Base-by-base conservation (phyloP, 2,329 filamentous ascomycete species). In the Paracoccidioides lutzii region DNA sequence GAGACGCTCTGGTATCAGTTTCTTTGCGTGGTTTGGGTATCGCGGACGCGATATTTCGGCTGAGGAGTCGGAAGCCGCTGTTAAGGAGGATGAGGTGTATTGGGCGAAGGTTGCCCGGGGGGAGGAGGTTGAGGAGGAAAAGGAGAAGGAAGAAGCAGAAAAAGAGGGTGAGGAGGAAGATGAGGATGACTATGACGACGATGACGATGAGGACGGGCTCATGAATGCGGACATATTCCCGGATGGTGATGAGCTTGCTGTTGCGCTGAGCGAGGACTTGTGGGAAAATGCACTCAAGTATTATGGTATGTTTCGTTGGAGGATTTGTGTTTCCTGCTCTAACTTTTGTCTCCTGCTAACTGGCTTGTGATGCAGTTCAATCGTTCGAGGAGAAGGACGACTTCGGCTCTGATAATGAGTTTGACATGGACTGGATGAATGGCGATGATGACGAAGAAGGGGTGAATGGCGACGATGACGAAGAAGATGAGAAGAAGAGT, bases 11-110 rank as follows among this genome's bases (percentile, higher is more conserved):
- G 83, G 79, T 5, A 68, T 83, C 52, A 90, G 85, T 73, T 95
- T 96, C 78, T 96, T 96, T 69, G 82, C 83, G 57, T 93, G 85
- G 80, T 96, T 96, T 69, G 88, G 85, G 54, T 96, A 84, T 75
- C 81, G 78, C 59, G 88, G 82, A 60, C 76, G 81, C 60, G 81
- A 81, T 65, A 75, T 95, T 63, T 81, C 80, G 49, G 84, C 81
- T 2, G 85, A 88, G 71, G 87, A 94, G 77, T 85, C 80, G 63
- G 74, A 74, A 61, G 74, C 78, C 59, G 85, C 83, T 5, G 71
- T 69, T 30, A 80, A 81, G 71, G 77, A 81, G 64, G 80, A 85
- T 63, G 71, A 76, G 52, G 80, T 83, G 73, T 76, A 75, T 63
- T 78, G 81, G 60, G 74, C 71, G 57, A 74, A 75, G 61, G 65